A percentile compares a stretch with the other conserved stretches of the same genome.
Evolutionary conservation across 352 stramenopile genomes (phyloP).

Genomic region (Lagenidium giganteum): DNA sequence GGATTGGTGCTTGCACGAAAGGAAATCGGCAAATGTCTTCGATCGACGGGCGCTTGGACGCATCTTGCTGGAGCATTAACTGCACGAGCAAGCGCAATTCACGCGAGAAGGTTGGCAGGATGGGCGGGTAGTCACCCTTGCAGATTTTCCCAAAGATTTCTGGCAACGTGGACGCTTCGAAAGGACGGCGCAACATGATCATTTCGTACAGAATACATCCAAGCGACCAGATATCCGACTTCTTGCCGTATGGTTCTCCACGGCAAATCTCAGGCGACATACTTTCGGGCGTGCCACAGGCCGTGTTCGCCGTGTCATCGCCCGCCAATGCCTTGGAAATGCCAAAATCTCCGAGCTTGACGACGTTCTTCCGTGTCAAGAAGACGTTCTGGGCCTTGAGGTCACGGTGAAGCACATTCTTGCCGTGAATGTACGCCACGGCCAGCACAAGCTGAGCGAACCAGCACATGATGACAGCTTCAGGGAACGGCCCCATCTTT

Average conservation of each 20-base stretch:
- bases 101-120: conserved; percentile 70
- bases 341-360: conserved; percentile 86
- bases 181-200: conserved; percentile 83
- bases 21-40: conserved; percentile 88
- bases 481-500: conserved; percentile 80
- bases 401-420: conserved; percentile 86
- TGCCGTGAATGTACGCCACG: conserved; percentile 85
- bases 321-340: conserved; percentile 83
- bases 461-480: conserved; percentile 84
- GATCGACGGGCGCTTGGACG: conserved; percentile 81
- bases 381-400: conserved; percentile 89
- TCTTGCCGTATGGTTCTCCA: conserved; percentile 84
- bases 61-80: conserved; percentile 85
- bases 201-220: conserved; percentile 89
- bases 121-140: conserved; percentile 79
- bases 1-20: conserved; percentile 80
- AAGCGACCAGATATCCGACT: conserved; percentile 88
- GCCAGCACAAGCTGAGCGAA: conserved; percentile 83
- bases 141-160: conserved; percentile 89
- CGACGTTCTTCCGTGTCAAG: conserved; percentile 80
- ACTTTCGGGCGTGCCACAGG: conserved; percentile 81
- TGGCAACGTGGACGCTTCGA: conserved; percentile 73
- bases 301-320: conserved; percentile 76
- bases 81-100: conserved; percentile 80
- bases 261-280: conserved; percentile 89